Percentiles rank a stretch among this genome's conserved stretches.
phyloP scores from a whole-genome alignment of 2,329 filamentous ascomycete genomes.

The Orbilia javanica region DNA sequence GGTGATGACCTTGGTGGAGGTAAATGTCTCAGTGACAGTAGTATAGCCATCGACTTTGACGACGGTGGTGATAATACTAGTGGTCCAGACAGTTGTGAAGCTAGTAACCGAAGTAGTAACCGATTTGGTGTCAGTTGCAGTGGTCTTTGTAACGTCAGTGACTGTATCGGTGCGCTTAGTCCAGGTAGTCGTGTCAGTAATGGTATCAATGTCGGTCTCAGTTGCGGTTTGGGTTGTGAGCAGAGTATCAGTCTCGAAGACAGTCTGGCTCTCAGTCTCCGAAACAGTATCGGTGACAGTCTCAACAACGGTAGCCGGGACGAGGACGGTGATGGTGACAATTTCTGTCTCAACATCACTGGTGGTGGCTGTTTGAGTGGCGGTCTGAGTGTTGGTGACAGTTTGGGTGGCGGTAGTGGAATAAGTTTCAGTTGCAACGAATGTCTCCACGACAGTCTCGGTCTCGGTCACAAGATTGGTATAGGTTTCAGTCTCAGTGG shows the following conservation, averaged over 20 bases:
- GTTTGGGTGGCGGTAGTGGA: slow-evolving; percentile 26
- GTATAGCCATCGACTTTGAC: slow-evolving; percentile 3
- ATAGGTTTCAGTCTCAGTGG: slow-evolving; percentile 18
- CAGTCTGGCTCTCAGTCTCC: slow-evolving; percentile 9
- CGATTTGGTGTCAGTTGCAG: slow-evolving; percentile 11
- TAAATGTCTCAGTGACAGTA: slow-evolving; percentile 12
- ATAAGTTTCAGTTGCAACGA: slow-evolving; percentile 32
- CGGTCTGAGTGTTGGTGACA: slow-evolving; percentile 18
- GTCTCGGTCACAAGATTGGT: slow-evolving; percentile 26
- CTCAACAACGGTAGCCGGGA: slow-evolving; percentile 15
- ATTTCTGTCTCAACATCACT: slow-evolving; percentile 31
- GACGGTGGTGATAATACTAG: slow-evolving; percentile 9
- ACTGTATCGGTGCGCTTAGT: slow-evolving; percentile 11
- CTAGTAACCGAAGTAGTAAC: not conserved
- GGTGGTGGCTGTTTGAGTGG: not conserved
- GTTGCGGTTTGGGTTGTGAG: slow-evolving; percentile 21
- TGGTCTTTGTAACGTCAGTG: slow-evolving; percentile 3
- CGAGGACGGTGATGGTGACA: slow-evolving; percentile 1
- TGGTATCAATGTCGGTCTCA: slow-evolving; percentile 21
- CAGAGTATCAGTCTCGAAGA: not conserved
- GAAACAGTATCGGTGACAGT: not conserved
- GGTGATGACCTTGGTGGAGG: slow-evolving; percentile 18
- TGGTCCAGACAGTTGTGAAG: slow-evolving; percentile 8
- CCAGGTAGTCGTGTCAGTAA: not conserved
- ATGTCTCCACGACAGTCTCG: slow-evolving; percentile 7